Conservation (phyloP, 2,329 filamentous ascomycete species). For the Fusarium camptoceras region DNA sequence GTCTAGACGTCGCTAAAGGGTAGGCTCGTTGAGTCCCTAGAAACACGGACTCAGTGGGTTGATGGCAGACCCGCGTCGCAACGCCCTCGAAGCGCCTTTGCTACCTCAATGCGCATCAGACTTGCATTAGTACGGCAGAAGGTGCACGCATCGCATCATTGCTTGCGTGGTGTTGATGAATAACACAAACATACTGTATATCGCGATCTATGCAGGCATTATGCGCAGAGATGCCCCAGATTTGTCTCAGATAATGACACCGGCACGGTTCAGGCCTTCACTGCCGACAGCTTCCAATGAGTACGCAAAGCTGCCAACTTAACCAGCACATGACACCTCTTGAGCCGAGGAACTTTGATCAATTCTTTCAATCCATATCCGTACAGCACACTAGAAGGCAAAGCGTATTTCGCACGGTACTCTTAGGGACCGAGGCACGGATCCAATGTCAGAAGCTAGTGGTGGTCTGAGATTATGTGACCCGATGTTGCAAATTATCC, state of each 20-base stretch:
- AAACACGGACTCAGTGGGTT: background rate
- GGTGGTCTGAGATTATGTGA: constrained; percentile 28
- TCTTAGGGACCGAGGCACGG: constrained; percentile 14
- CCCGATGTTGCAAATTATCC: constrained; percentile 26
- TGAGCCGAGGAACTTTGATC: constrained; percentile 27
- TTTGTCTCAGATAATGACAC: constrained; percentile 30
- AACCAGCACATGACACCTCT: constrained; percentile 10
- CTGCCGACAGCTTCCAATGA: background rate
- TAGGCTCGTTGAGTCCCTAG: constrained; percentile 5
- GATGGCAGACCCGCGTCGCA: background rate
- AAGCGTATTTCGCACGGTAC: constrained; percentile 13
- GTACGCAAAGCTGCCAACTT: constrained; percentile 2
- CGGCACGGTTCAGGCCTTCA: constrained; percentile 11
- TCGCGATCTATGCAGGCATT: constrained; percentile 2
- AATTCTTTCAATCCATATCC: background rate
- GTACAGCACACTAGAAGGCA: constrained; percentile 2
- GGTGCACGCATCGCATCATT: background rate
- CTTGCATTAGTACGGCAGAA: constrained; percentile 24
- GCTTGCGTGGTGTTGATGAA: constrained; percentile 10
- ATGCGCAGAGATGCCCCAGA: constrained; percentile 24
- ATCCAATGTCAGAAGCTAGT: constrained; percentile 18
- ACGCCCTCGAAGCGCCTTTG: background rate
- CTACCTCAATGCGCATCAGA: constrained; percentile 19
- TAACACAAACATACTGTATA: background rate
- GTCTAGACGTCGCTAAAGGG: constrained; percentile 5